A percentile compares a stretch with the other conserved stretches of the same genome.
phyloP scores from a whole-genome alignment of 2,329 filamentous ascomycete genomes.

The Aspergillus hortae region DNA sequence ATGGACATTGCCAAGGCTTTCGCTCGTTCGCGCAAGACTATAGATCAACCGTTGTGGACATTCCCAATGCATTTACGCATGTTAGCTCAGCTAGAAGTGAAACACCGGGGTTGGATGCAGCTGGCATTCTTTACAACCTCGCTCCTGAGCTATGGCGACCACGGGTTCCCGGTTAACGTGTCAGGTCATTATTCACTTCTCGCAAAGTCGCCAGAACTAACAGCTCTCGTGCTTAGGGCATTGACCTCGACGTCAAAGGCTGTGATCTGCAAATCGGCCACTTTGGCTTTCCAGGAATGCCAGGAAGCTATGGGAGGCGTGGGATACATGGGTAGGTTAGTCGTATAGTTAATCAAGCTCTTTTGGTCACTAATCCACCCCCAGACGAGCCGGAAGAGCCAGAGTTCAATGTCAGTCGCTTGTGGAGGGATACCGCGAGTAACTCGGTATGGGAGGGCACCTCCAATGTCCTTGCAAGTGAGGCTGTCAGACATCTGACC shows the following conservation, averaged over 20 bases:
- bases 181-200: not conserved
- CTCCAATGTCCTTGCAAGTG: conserved; percentile 53
- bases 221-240: conserved; percentile 18
- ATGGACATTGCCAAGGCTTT: conserved; percentile 41
- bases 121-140: conserved; percentile 31
- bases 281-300: conserved; percentile 28
- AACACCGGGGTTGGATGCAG: conserved; percentile 35
- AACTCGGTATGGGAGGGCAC: conserved; percentile 66
- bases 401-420: conserved; percentile 61
- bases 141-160: not conserved
- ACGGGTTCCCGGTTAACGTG: not conserved
- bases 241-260: conserved; percentile 29
- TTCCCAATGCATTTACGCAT: conserved; percentile 40
- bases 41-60: conserved; percentile 34
- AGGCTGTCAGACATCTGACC: not conserved
- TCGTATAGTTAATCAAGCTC: not conserved
- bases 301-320: conserved; percentile 34
- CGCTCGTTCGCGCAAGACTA: conserved; percentile 34
- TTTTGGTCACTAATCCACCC: not conserved
- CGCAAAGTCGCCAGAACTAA: not conserved
- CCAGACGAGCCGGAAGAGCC: conserved; percentile 44
- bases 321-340: conserved; percentile 25
- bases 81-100: conserved; percentile 36
- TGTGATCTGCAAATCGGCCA: conserved; percentile 27
- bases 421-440: conserved; percentile 60